Evolutionary conservation across 495 filamentous ascomycete genomes (phyloP), one percentile per base, ranked within the genome.

Genomic region (Astrocystis sublimbata): DNA sequence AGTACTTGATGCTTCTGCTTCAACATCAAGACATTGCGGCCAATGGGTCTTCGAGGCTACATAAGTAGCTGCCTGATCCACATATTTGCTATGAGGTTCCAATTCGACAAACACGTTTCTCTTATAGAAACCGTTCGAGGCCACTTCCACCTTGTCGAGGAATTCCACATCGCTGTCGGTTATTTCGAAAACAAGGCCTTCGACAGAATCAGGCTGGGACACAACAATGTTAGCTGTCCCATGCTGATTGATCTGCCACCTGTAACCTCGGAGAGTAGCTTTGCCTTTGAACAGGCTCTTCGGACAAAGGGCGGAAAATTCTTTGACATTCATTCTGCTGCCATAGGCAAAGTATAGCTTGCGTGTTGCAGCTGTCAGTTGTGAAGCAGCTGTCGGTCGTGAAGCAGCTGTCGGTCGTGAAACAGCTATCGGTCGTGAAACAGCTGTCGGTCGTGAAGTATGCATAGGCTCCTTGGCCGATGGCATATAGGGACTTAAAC

Each of bases 211-310:
- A 31, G 68, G 71, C 0, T 21, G 2, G 1, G 73, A 74, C 12
- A 75, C 73, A 12, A 89, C 73, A 10, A 92, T 79, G 56, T 92
- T 92, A 9, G 89, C 89, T 66, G 90, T 91, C 7, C 89, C 89
- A 4, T 83, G 70, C 30, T 78, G 66, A 62, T 87, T 88, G 75
- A 91, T 91, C n/a, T 89, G 76, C 87, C 88, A 92, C 53, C 77
- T 75, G 75, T 85, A 89, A 15, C 68, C 67, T 0, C 73, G 64
- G 2, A 92, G 77, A 0, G 77, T 66, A 2, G 74, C 85, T 5
- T 78, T 71, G 31, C 82, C 82, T 26, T 77, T 65, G 65, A 81
- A 83, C 26, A 24, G 65, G 55, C 83, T 81, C 1, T 73, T 65
- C 3, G 78, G 81, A 67, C 89, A 91, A 19, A 36, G 24, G 19